A percentile compares a stretch with the other conserved stretches of the same genome.
Evolutionary conservation across 2,329 filamentous ascomycete genomes (phyloP).

Genomic region (Pseudogymnoascus sp.): DNA sequence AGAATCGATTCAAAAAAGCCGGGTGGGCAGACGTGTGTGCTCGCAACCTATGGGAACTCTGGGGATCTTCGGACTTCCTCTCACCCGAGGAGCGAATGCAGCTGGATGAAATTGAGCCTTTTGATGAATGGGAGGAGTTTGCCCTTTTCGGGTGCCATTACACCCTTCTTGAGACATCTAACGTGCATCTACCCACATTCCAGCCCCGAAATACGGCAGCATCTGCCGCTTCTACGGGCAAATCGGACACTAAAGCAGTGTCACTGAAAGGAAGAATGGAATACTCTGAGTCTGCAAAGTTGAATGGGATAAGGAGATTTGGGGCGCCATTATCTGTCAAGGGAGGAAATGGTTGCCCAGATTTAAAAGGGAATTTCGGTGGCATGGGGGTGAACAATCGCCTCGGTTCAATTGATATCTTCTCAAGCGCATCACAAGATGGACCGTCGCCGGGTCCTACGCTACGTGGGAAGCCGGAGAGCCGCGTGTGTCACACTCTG

Average conservation of each 20-base stretch:
- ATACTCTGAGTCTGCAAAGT: constrained; percentile 33
- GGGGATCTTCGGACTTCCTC: constrained; percentile 64
- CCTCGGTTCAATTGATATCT: constrained; percentile 40
- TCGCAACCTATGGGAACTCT: constrained; percentile 73
- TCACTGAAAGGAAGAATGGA: constrained; percentile 16
- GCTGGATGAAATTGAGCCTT: constrained; percentile 68
- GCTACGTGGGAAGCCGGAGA: constrained; percentile 30
- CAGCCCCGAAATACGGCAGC: constrained; percentile 9
- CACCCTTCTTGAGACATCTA: constrained; percentile 63
- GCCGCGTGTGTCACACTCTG: constrained; percentile 68
- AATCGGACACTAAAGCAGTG: neutral
- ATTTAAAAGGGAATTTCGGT: constrained; percentile 25
- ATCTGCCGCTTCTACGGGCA: neutral
- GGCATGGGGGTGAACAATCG: constrained; percentile 35
- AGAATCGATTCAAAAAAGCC: constrained; percentile 55
- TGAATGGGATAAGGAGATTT: constrained; percentile 49
- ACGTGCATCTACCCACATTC: constrained; percentile 24
- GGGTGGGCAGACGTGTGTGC: constrained; percentile 60
- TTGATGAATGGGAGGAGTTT: constrained; percentile 97
- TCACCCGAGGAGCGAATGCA: constrained; percentile 47
- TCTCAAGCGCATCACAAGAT: constrained; percentile 19
- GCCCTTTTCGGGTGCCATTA: constrained; percentile 79
- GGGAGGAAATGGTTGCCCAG: constrained; percentile 30
- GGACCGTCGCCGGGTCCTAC: constrained; percentile 14
- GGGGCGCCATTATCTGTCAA: constrained; percentile 43